Evolutionary conservation across 1,284 basidiomycete genomes (phyloP).

Genomic region (Rhodotorula sp.): DNA sequence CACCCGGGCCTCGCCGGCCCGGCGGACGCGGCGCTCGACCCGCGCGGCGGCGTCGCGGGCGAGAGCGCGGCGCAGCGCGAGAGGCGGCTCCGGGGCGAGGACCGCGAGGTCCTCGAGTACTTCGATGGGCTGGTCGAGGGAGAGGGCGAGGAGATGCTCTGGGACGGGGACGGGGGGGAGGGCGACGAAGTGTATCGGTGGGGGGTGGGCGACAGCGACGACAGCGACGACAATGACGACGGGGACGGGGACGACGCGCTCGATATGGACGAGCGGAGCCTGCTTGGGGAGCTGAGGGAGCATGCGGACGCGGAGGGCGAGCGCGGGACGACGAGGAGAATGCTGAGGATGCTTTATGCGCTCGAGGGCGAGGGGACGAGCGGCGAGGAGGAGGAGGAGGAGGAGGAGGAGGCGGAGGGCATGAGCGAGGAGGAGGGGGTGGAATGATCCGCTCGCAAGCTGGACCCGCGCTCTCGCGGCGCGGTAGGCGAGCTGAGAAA

Average conservation of each 20-base stretch:
- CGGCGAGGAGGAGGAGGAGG: background rate
- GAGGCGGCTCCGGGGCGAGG: constrained; percentile 14
- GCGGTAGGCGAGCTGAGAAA: too few relatives aligned
- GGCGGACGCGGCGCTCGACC: constrained; percentile 2
- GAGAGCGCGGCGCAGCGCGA: constrained; percentile 7
- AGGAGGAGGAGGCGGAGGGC: background rate
- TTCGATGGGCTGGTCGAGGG: constrained; percentile 26
- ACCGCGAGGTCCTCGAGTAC: constrained; percentile 28
- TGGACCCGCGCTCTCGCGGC: too few relatives aligned
- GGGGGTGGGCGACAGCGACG: too few relatives aligned
- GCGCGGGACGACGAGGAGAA: too few relatives aligned
- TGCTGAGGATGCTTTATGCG: too few relatives aligned
- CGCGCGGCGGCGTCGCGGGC: background rate
- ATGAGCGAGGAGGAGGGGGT: too few relatives aligned
- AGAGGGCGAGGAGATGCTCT: constrained; percentile 19
- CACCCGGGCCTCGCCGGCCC: background rate
- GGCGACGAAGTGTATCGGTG: too few relatives aligned
- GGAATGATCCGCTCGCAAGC: too few relatives aligned
- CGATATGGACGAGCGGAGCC: too few relatives aligned
- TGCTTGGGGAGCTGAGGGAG: background rate
- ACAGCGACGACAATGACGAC: background rate
- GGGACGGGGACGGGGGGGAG: constrained; percentile 1
- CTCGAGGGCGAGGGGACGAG: background rate
- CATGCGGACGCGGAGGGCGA: too few relatives aligned
- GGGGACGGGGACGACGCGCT: background rate